A percentile compares a stretch with the other conserved stretches of the same genome.
These are phyloP conservation scores for Phytophthora agathidicida DNA, from an alignment of 352 stramenopile species.

Conservation along the genomic window DNA sequence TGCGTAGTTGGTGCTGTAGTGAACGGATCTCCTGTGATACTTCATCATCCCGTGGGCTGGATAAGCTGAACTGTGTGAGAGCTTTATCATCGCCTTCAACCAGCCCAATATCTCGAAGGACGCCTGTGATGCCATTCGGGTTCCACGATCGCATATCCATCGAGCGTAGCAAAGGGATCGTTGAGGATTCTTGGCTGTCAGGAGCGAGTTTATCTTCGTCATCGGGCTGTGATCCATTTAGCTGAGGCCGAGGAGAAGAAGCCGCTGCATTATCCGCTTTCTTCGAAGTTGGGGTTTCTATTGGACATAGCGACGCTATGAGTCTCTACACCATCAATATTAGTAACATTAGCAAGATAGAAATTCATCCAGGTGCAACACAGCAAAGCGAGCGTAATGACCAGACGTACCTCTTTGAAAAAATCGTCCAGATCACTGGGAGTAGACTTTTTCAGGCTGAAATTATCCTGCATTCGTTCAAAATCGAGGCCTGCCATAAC, in stretches of 20 bases:
- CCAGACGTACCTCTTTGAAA: slow-evolving; percentile 48
- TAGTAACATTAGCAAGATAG: no score
- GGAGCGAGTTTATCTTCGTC: slow-evolving; percentile 27
- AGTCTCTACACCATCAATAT: slow-evolving; percentile 34
- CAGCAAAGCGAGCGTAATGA: no score
- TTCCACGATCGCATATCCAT: slow-evolving; percentile 32
- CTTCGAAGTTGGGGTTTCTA: slow-evolving; percentile 6
- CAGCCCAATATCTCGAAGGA: slow-evolving; percentile 56
- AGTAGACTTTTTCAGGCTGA: slow-evolving; percentile 19
- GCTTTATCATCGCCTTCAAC: slow-evolving; percentile 42
- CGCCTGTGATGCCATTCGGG: slow-evolving; percentile 27
- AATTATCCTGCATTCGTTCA: slow-evolving; percentile 23
- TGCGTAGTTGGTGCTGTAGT: slow-evolving; percentile 50
- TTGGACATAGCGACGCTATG: slow-evolving; percentile 30
- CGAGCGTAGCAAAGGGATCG: slow-evolving; percentile 8
- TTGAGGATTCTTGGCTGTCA: slow-evolving; percentile 1
- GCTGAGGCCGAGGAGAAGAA: not conserved
- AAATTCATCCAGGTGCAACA: not conserved
- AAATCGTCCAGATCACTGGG: slow-evolving; percentile 41
- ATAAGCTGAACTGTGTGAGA: slow-evolving; percentile 30
- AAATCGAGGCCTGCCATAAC: slow-evolving; percentile 8
- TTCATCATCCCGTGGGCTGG: slow-evolving; percentile 55
- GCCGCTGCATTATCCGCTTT: slow-evolving; percentile 6
- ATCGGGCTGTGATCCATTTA: slow-evolving; percentile 15
- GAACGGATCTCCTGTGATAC: slow-evolving; percentile 67